Conservation (phyloP, 345 rosid species). For the Gossypium rotundifolium region DNA sequence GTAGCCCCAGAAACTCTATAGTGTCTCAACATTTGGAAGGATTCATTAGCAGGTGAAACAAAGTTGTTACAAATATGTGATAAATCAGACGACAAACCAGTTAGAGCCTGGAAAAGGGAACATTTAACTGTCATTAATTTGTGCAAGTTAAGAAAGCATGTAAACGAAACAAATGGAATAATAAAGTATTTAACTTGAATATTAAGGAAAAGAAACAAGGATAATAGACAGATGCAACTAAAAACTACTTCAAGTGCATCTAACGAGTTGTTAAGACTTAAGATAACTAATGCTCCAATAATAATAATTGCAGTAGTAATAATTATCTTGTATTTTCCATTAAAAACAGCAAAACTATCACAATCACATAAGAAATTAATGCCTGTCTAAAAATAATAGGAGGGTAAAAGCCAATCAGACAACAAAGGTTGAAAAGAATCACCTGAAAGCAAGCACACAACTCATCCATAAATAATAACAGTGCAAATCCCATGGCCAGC, state of each 20-base stretch:
- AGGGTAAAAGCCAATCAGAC: constrained; percentile 5
- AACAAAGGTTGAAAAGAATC: constrained; percentile 7
- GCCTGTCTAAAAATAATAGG: background rate
- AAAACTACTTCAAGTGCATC: background rate
- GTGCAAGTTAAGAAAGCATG: background rate
- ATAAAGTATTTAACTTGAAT: background rate
- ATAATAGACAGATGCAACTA: background rate
- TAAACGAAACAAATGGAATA: background rate
- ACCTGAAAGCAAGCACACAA: constrained; percentile 62
- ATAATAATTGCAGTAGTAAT: background rate
- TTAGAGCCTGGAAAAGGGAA: constrained; percentile 51
- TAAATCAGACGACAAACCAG: constrained; percentile 41
- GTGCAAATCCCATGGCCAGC: constrained; percentile 45
- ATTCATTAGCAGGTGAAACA: constrained; percentile 26
- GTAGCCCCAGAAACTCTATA: constrained; percentile 30
- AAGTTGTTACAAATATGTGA: constrained; percentile 33
- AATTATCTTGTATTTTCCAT: background rate
- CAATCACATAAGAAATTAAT: background rate
- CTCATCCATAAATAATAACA: constrained; percentile 52
- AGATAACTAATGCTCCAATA: background rate
- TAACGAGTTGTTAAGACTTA: background rate
- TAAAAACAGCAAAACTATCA: background rate
- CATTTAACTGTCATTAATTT: constrained; percentile 17
- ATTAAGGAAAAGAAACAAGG: background rate
- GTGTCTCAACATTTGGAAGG: constrained; percentile 38